Evolutionary conservation across 805 yeast species (phyloP).

Genomic region (Lachancea cidri): DNA sequence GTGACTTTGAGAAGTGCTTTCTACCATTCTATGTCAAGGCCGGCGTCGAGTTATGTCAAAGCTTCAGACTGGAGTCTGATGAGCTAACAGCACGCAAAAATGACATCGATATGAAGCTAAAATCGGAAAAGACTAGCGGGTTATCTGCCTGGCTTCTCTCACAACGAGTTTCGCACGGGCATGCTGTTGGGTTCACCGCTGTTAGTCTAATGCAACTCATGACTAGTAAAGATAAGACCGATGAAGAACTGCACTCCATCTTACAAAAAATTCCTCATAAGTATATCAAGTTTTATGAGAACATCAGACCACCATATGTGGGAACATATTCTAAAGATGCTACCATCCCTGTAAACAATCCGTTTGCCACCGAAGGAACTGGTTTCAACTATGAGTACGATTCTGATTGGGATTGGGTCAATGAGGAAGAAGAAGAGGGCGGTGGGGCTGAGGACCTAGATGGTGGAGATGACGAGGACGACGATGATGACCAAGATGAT

Average conservation of each 20-base stretch:
- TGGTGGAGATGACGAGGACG: slow-evolving; percentile 53
- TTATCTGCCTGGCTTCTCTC: slow-evolving; percentile 21
- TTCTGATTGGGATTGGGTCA: slow-evolving; percentile 52
- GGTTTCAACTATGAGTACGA: slow-evolving; percentile 44
- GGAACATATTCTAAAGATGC: slow-evolving; percentile 45
- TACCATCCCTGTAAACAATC: slow-evolving; percentile 24
- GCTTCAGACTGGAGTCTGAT: slow-evolving; percentile 5
- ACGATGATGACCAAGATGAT: slow-evolving; percentile 51
- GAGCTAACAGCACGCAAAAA: slow-evolving; percentile 16
- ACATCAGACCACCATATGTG: slow-evolving; percentile 45
- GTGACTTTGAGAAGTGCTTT: slow-evolving; percentile 33
- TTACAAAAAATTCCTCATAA: slow-evolving; percentile 31
- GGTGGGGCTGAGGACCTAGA: slow-evolving; percentile 49
- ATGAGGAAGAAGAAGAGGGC: slow-evolving; percentile 48
- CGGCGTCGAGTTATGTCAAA: slow-evolving; percentile 24
- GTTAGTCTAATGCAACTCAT: slow-evolving; percentile 32
- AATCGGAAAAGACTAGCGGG: not conserved
- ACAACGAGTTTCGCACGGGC: slow-evolving; percentile 10
- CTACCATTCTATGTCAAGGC: slow-evolving; percentile 37
- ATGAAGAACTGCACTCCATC: slow-evolving; percentile 29
- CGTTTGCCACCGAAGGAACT: slow-evolving; percentile 31
- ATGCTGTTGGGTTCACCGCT: slow-evolving; percentile 31
- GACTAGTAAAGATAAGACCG: slow-evolving; percentile 37
- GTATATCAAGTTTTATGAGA: slow-evolving; percentile 45
- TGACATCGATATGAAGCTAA: slow-evolving; percentile 7